Base-by-base conservation (phyloP, 257 asterid genomes). In the Buddleja alternifolia region DNA sequence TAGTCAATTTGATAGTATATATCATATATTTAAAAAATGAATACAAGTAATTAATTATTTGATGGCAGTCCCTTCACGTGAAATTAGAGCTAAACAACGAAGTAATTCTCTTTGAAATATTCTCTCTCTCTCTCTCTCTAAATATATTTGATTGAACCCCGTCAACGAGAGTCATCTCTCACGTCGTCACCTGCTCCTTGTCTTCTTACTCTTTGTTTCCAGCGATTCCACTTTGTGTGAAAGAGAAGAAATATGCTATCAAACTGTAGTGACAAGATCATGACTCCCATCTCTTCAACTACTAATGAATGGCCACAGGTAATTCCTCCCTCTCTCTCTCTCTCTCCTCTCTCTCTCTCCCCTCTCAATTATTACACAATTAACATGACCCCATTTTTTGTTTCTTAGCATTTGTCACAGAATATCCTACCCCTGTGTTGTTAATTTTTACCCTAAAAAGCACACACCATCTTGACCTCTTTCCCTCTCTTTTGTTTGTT, bases 321-420 rank as follows among this genome's bases (percentile, higher is more conserved):
- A 17, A 15, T 32, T 25, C 47, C 10, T 15, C 55, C 32, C 39
- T 17, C 36, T 34, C 54, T 72, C 73, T 81, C 80, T 55, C 74
- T 70, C 69, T 72, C 64, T 74, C 83, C 68, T 82, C 58, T 51
- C 37, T 70, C 80, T 88, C 72, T 54, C 56, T 73, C n/a, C 55
- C 11, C 15, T 70, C 71, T 72, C 78, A 75, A 88, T 86, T 80
- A 86, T 88, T 83, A 66, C 74, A 70, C 76, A 25, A 71, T 46
- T 67, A 71, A 42, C 56, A 76, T 71, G 90, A 75, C 86, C 85
- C 94, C 72, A 63, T 72, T 37, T 77, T 88, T 93, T 90, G 96
- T 90, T 82, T 78, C 81, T 47, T 93, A 86, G 90, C 94, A 45
- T 75, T 93, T 90, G 96, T 90, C 89, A 20, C 12, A 70, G 98